Evolutionary conservation across 345 rosid species (phyloP).

Genomic region (Noccaea bulbosa): DNA sequence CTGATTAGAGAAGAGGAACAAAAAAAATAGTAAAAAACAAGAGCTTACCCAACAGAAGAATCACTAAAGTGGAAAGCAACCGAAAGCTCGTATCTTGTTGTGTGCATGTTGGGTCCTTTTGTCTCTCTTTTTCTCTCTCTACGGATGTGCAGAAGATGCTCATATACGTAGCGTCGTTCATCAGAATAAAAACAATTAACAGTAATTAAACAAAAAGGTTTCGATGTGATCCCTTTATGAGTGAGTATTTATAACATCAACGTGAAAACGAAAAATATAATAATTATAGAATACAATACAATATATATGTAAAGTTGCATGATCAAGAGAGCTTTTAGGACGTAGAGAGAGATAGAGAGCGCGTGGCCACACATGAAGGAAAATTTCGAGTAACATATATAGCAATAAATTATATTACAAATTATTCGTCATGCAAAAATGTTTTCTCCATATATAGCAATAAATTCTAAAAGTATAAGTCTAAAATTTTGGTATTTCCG

Average conservation of each 20-base stretch:
- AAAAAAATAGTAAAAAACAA: not conserved
- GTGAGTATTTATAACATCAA: slow-evolving; percentile 8
- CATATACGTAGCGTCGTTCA: slow-evolving; percentile 40
- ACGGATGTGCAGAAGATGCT: slow-evolving; percentile 43
- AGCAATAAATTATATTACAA: slow-evolving; percentile 15
- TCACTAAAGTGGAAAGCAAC: slow-evolving; percentile 47
- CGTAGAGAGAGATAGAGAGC: slow-evolving; percentile 33
- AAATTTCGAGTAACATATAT: no score
- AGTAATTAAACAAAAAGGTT: slow-evolving; percentile 38
- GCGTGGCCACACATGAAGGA: slow-evolving; percentile 37
- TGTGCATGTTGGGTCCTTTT: slow-evolving; percentile 47
- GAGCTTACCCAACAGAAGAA: slow-evolving; percentile 34
- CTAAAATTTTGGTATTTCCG: not conserved
- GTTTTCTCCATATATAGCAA: not conserved
- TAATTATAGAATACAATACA: slow-evolving; percentile 8
- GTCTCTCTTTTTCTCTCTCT: slow-evolving; percentile 41
- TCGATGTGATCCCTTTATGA: slow-evolving; percentile 45
- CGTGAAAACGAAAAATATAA: not conserved
- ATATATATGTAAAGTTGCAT: slow-evolving; percentile 24
- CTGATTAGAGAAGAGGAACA: not conserved
- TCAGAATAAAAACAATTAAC: slow-evolving; percentile 33
- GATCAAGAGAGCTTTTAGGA: slow-evolving; percentile 43
- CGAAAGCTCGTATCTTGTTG: slow-evolving; percentile 42
- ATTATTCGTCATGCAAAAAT: slow-evolving; percentile 11
- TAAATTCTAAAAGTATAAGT: not conserved